phyloP scores from a whole-genome alignment of 2,329 filamentous ascomycete species.

The Trichoderma simmonsii region DNA sequence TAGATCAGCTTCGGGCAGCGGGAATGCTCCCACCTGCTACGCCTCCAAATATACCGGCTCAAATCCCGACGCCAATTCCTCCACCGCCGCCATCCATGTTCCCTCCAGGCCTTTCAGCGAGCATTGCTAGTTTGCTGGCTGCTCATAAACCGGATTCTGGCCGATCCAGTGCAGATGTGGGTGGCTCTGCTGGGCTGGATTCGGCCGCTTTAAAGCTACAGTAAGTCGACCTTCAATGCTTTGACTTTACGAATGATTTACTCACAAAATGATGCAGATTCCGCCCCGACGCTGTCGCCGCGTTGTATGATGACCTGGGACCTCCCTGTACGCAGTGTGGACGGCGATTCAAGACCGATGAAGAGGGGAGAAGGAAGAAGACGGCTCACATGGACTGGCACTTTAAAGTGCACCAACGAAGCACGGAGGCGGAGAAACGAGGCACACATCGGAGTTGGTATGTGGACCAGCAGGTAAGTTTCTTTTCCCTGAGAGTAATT shows the following conservation, averaged over 20 bases:
- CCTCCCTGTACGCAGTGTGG: conserved; percentile 91
- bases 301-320: conserved; percentile 76
- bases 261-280: conserved; percentile 47
- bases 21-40: conserved; percentile 57
- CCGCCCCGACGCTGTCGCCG: conserved; percentile 69
- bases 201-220: conserved; percentile 67
- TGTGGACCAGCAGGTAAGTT: conserved; percentile 75
- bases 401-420: conserved; percentile 87
- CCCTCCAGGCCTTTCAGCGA: conserved; percentile 33
- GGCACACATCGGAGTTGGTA: conserved; percentile 95
- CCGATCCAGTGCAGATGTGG: conserved; percentile 32
- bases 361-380: conserved; percentile 80
- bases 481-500: neutral
- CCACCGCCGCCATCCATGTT: conserved; percentile 28
- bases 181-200: conserved; percentile 60
- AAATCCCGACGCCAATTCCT: conserved; percentile 28
- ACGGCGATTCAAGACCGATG: conserved; percentile 74
- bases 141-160: conserved; percentile 28
- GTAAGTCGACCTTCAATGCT: conserved; percentile 44
- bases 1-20: conserved; percentile 65
- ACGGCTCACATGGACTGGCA: conserved; percentile 97
- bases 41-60: conserved; percentile 36
- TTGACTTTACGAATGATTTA: neutral
- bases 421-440: conserved; percentile 79
- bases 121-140: conserved; percentile 37